Evolutionary conservation across 2,329 filamentous ascomycete genomes (phyloP), one percentile per base, ranked within the genome.

Genomic region (Cladosporium cucumerinum): DNA sequence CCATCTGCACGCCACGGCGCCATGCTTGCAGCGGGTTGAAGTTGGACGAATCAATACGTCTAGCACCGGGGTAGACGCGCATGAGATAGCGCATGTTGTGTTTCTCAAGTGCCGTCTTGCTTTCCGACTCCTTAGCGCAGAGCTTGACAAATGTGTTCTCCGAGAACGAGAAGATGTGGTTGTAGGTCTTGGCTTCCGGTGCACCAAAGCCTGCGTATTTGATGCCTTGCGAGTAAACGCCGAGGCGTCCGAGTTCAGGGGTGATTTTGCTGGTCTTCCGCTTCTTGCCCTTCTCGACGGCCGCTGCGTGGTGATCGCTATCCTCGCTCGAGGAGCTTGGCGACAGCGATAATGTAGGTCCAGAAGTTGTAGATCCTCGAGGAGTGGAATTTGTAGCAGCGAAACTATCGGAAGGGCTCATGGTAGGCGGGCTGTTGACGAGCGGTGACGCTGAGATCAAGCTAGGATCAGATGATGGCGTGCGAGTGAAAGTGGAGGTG

Each of bases 1-100:
- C 93, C 94, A 99, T 98, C 78, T 99, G 95, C 21, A 97, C 95
- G 34, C 95, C 95, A 51, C 92, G 89, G 60, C 94, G 89, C 95
- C 95, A 99, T 75, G 95, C 96, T 67, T 89, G 88, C 68, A 97
- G 85, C 0, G 95, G 95, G 72, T 97, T 93, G 73, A 97, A 98
- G 79, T 99, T 99, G 71, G 90, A 92, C 0, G 95, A 98, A 36
- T 87, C 87, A 64, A 98, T 83, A 30, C 95, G 89, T 71, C 87
- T 88, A 43, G 87, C 89, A 63, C 92, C 90, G 7, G 95, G 95
- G 74, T 99, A 99, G 11, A 98, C 93, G 51, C 95, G 89, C 86
- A 97, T 97, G 73, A 97, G 81, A 75, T 93, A 91, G 48, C 89
- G 87, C 83, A 92, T 90, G 77, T 99, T 99, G 82, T 99, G 95